Conservation (phyloP, 805 yeast species). For the Candida orba region DNA sequence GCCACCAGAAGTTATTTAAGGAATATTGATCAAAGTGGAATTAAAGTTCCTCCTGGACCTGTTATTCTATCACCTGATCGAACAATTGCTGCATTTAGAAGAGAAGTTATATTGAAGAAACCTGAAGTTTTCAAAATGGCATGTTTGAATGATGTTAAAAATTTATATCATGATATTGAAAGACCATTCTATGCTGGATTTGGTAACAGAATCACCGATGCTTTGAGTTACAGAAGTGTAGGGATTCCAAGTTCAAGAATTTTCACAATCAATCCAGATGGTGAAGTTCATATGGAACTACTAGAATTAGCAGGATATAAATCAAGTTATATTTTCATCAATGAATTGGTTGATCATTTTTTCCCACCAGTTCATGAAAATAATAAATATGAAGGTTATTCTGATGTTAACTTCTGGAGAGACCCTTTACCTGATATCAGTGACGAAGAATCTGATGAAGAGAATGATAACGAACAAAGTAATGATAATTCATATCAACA, state of each 20-base stretch:
- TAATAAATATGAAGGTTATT: conserved; percentile 42
- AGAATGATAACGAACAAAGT: conserved; percentile 4
- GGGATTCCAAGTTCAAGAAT: conserved; percentile 91
- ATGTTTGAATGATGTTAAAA: conserved; percentile 78
- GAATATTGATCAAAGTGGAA: conserved; percentile 65
- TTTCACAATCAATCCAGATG: conserved; percentile 92
- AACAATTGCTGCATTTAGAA: conserved; percentile 86
- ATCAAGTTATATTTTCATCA: conserved; percentile 80
- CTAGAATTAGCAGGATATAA: conserved; percentile 89
- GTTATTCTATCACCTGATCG: conserved; percentile 93
- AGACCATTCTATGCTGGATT: conserved; percentile 97
- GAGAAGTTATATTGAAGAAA: conserved; percentile 89
- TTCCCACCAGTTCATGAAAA: conserved; percentile 70
- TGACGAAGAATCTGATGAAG: conserved; percentile 45
- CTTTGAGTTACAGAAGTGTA: conserved; percentile 87
- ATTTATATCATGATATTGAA: conserved; percentile 45
- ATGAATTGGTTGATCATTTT: conserved; percentile 93
- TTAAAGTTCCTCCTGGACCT: conserved; percentile 78
- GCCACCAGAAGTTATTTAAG: conserved; percentile 76
- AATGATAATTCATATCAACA: conserved; percentile 5
- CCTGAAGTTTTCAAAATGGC: conserved; percentile 99
- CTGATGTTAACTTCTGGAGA: conserved; percentile 91
- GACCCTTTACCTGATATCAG: conserved; percentile 63
- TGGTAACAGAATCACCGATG: conserved; percentile 95
- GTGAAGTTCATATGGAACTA: conserved; percentile 96